Evolutionary conservation across 2,329 filamentous ascomycete species (phyloP).

Genomic region (Xylaria arbuscula): DNA sequence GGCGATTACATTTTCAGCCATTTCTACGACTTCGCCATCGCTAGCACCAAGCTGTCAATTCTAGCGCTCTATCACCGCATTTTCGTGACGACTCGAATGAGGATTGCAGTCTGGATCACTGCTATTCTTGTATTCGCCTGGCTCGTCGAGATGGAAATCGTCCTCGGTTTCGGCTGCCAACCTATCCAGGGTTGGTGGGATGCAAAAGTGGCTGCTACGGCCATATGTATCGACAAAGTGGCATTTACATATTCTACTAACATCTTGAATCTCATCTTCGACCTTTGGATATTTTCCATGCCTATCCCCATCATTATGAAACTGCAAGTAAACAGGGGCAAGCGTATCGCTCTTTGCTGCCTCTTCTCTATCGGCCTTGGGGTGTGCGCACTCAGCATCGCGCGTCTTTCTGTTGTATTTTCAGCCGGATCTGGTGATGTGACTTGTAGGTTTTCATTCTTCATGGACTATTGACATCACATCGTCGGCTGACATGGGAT

Average conservation of each 20-base stretch:
- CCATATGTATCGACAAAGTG: conserved; percentile 42
- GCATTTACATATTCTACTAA: conserved; percentile 47
- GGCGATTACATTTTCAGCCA: conserved; percentile 48
- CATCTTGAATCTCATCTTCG: conserved; percentile 44
- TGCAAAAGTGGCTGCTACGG: conserved; percentile 28
- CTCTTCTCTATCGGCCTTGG: conserved; percentile 46
- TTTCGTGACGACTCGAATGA: conserved; percentile 39
- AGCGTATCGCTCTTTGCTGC: conserved; percentile 41
- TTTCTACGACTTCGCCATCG: conserved; percentile 47
- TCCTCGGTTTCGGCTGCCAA: conserved; percentile 43
- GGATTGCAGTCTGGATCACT: conserved; percentile 32
- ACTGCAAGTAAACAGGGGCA: conserved; percentile 38
- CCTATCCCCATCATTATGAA: conserved; percentile 45
- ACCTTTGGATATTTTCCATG: conserved; percentile 47
- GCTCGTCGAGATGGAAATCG: conserved; percentile 45
- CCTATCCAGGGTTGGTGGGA: conserved; percentile 47
- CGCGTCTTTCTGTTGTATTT: conserved; percentile 43
- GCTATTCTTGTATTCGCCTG: conserved; percentile 40
- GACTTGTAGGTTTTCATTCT: conserved; percentile 41
- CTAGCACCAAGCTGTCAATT: conserved; percentile 46
- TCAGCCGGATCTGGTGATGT: conserved; percentile 41
- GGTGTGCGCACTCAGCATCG: conserved; percentile 43
- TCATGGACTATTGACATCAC: background rate
- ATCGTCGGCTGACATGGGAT: background rate
- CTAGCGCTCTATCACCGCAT: conserved; percentile 47